Base-by-base conservation (phyloP, 2,329 filamentous ascomycete genomes). In the Malbranchea cinnamomea region DNA sequence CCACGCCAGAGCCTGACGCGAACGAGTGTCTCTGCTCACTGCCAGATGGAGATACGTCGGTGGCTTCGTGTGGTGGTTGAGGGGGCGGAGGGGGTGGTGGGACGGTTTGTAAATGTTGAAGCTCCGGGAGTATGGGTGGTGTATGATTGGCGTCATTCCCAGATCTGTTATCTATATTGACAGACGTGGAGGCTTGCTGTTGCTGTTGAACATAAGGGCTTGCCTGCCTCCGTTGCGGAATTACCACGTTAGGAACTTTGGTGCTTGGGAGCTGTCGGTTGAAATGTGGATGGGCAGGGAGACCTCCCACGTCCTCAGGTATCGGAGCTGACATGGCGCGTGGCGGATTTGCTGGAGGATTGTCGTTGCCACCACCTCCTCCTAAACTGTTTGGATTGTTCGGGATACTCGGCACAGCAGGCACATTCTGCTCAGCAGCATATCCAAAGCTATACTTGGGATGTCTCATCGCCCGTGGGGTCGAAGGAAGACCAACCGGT, bases 401-500 rank as follows among this genome's bases (percentile, higher is more conserved):
- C 0, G 74, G 72, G 17, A 72, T 61, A 33, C 65, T 58, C 17
- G 68, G 63, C 7, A 71, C 60, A n/a, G 63, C 60, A 14, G 68
- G 68, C 14, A 63, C 59, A 18, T 53, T 49, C n/a, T n/a, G n/a
- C 10, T 66, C 60, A 19, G 58, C 52, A 25, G 63, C 57, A 19
- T 42, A 36, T 28, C 46, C 46, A 25, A 42, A 45, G 50, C 67
- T 66, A 41, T 87, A 74, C 24, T 81, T 73, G 2, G 71, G 69
- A 48, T 91, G 73, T 12, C 79, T 72, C 84, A 94, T 92, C 1
- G 84, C 84, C 57, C 82, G 76, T 17, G 87, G 85, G 1, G 85
- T 94, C 2, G 84, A 82, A 9, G 87, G 84, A n/a, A 93, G 67
- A 1, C 84, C 85, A 30, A 87, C 67, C 4, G 69, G 65, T 1